phyloP scores from a whole-genome alignment of 2,329 filamentous ascomycete species.

The Verticillium alfalfae region DNA sequence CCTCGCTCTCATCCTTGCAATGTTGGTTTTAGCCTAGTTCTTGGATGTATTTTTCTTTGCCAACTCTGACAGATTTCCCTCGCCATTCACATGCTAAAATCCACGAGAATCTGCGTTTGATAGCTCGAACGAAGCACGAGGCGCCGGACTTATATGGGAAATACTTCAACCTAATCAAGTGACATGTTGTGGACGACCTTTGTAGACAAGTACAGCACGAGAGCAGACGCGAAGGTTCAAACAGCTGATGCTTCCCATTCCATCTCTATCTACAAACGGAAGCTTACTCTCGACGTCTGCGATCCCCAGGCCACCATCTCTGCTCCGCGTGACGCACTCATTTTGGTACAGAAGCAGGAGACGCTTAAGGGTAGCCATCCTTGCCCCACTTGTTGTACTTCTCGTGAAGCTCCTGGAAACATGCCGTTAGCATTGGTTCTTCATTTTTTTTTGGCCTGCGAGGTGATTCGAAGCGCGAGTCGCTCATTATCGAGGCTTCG shows the following conservation, averaged over 20 bases:
- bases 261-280: constrained; percentile 12
- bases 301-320: neutral
- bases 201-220: neutral
- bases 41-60: no score
- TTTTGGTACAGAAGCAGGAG: neutral
- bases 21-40: no score
- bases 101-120: no score
- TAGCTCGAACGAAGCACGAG: no score
- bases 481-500: neutral
- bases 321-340: neutral
- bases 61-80: no score
- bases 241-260: constrained; percentile 3
- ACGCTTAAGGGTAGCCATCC: constrained; percentile 71
- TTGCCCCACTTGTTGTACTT: constrained; percentile 99
- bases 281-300: neutral
- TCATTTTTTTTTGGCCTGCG: neutral
- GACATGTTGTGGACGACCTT: no score
- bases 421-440: constrained; percentile 4
- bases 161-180: no score
- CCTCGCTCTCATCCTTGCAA: no score
- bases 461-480: neutral
- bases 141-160: no score
- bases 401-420: constrained; percentile 77
- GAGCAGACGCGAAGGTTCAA: neutral
- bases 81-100: no score